These are phyloP conservation scores for Brassica rapa DNA, from an alignment of 345 rosid species.

Conservation along the genomic window DNA sequence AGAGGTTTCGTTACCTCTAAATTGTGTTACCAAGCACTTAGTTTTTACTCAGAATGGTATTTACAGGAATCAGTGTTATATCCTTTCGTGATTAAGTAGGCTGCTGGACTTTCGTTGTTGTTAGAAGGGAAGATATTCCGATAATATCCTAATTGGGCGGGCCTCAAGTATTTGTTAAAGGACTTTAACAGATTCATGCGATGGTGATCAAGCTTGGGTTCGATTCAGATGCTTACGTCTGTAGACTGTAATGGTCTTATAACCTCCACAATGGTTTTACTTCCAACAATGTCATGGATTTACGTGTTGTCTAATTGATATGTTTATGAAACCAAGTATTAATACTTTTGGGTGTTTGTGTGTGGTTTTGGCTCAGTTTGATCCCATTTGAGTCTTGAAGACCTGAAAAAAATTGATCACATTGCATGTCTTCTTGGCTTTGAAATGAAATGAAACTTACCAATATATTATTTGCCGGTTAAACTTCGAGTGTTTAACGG, in stretches of 20 bases:
- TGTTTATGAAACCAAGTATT: neutral
- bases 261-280: neutral
- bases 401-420: slow-evolving; percentile 7
- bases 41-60: slow-evolving; percentile 52
- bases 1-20: slow-evolving; percentile 56
- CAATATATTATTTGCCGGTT: too few species aligned
- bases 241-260: slow-evolving; percentile 59
- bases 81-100: slow-evolving; percentile 41
- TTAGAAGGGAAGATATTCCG: too few species aligned
- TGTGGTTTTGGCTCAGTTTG: neutral
- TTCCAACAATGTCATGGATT: neutral
- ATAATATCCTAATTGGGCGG: slow-evolving; percentile 23
- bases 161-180: slow-evolving; percentile 55
- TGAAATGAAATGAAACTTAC: too few species aligned
- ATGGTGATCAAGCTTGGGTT: slow-evolving; percentile 63
- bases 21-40: slow-evolving; percentile 48
- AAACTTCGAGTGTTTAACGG: too few species aligned
- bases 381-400: slow-evolving; percentile 17
- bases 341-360: neutral
- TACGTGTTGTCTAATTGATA: neutral
- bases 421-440: neutral
- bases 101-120: too few species aligned
- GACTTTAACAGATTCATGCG: slow-evolving; percentile 50
- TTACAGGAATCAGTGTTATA: slow-evolving; percentile 50
- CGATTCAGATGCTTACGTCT: slow-evolving; percentile 55